phyloP scores from a whole-genome alignment of 1,284 basidiomycete species.

The Thecaphora thlaspeos region DNA sequence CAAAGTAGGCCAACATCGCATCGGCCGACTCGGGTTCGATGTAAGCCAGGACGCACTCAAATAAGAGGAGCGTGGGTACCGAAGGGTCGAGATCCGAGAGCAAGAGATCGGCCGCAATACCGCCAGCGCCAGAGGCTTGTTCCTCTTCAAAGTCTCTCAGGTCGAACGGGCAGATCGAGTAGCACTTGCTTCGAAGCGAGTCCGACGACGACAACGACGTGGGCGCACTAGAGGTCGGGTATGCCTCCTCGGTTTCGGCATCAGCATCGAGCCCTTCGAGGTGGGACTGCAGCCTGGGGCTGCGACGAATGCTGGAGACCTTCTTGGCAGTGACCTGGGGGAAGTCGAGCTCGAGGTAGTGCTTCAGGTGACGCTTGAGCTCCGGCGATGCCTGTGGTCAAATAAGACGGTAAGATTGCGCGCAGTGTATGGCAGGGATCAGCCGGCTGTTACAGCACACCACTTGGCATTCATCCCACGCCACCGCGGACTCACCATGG shows the following conservation, averaged over 20 bases:
- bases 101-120: constrained; percentile 11
- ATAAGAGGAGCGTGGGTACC: constrained; percentile 47
- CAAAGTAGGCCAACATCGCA: constrained; percentile 25
- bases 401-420: too few relatives aligned
- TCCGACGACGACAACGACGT: too few relatives aligned
- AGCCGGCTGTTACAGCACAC: too few relatives aligned
- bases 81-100: constrained; percentile 14
- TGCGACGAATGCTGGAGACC: constrained; percentile 75
- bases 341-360: constrained; percentile 89
- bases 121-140: too few relatives aligned
- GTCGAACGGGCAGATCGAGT: constrained; percentile 3
- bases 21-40: constrained; percentile 30
- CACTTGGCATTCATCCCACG: too few relatives aligned
- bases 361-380: constrained; percentile 42
- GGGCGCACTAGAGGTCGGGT: too few relatives aligned
- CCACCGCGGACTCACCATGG: constrained; percentile 68
- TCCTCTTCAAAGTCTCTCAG: constrained; percentile 1
- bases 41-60: constrained; percentile 56
- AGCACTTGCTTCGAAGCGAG: not conserved
- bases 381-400: constrained; percentile 61
- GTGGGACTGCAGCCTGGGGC: constrained; percentile 62
- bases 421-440: not conserved
- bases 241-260: too few relatives aligned
- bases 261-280: not conserved
- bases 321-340: constrained; percentile 78